Conservation (phyloP, 148 eudicot genomes). For the Silene latifolia region DNA sequence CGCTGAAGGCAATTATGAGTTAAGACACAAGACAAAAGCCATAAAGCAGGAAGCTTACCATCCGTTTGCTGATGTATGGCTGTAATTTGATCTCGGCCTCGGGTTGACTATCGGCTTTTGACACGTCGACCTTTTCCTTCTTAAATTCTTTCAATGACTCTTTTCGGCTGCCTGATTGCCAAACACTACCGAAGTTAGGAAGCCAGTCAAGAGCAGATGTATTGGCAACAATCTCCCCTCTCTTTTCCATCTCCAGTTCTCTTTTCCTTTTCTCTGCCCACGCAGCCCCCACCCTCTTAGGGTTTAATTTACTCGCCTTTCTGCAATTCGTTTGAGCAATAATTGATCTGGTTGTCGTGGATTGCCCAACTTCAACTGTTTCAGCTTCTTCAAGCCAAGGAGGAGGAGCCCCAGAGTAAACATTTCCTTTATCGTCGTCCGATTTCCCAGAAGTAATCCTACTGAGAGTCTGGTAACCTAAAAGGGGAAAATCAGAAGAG, state of each 20-base stretch:
- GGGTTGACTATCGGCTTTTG: conserved; percentile 31
- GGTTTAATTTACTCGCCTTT: conserved; percentile 67
- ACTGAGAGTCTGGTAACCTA: conserved; percentile 59
- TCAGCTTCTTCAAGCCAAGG: conserved; percentile 79
- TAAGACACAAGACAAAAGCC: background rate
- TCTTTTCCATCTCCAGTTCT: conserved; percentile 88
- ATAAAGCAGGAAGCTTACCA: conserved; percentile 42
- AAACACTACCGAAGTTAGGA: conserved; percentile 91
- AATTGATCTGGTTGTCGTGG: conserved; percentile 2
- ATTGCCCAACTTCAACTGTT: conserved; percentile 20
- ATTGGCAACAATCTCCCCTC: conserved; percentile 50
- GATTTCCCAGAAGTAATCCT: conserved; percentile 32
- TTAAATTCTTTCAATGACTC: conserved; percentile 84
- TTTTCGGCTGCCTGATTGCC: conserved; percentile 93
- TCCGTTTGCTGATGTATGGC: conserved; percentile 88
- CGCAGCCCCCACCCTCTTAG: conserved; percentile 96
- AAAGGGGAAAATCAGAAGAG: conserved; percentile 15
- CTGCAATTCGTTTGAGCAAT: conserved; percentile 30
- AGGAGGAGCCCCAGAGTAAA: conserved; percentile 87
- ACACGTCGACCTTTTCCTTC: conserved; percentile 38
- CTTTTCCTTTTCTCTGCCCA: conserved; percentile 94
- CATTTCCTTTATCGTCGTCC: conserved; percentile 52
- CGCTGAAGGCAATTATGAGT: no score
- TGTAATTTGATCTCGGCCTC: conserved; percentile 46
- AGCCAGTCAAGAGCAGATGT: conserved; percentile 71